These are phyloP conservation scores for Nicotiana tabacum DNA, from an alignment of 257 asterid genomes.

Conservation along the genomic window DNA sequence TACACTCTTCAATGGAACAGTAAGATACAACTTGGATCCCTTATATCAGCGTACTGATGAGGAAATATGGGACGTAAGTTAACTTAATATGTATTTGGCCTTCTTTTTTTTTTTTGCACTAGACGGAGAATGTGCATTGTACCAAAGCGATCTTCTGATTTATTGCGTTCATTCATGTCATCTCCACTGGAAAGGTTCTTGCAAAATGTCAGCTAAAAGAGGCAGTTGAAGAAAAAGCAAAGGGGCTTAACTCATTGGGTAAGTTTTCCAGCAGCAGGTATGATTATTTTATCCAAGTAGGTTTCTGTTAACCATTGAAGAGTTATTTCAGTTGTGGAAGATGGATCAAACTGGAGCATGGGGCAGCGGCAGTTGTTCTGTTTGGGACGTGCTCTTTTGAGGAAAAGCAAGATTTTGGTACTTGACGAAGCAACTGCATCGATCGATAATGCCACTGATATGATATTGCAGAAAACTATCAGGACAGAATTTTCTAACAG, in stretches of 20 bases:
- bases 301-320: neutral
- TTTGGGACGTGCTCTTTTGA: slow-evolving; percentile 79
- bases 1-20: slow-evolving; percentile 84
- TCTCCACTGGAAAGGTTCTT: slow-evolving; percentile 43
- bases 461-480: slow-evolving; percentile 84
- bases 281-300: neutral
- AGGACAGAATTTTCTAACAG: slow-evolving; percentile 70
- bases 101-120: neutral
- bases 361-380: slow-evolving; percentile 89
- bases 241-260: slow-evolving; percentile 74
- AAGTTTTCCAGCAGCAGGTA: neutral
- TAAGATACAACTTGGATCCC: slow-evolving; percentile 90
- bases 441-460: slow-evolving; percentile 82
- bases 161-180: neutral
- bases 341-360: slow-evolving; percentile 99
- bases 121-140: neutral
- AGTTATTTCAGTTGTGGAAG: slow-evolving; percentile 62
- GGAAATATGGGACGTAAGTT: slow-evolving; percentile 83
- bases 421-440: slow-evolving; percentile 98
- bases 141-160: neutral
- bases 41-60: slow-evolving; percentile 59
- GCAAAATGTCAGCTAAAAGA: slow-evolving; percentile 90
- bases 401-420: slow-evolving; percentile 72
- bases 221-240: slow-evolving; percentile 72
- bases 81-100: neutral